phyloP scores from a whole-genome alignment of 78 protist genomes.

The Dictyostelium brefeldianum region DNA sequence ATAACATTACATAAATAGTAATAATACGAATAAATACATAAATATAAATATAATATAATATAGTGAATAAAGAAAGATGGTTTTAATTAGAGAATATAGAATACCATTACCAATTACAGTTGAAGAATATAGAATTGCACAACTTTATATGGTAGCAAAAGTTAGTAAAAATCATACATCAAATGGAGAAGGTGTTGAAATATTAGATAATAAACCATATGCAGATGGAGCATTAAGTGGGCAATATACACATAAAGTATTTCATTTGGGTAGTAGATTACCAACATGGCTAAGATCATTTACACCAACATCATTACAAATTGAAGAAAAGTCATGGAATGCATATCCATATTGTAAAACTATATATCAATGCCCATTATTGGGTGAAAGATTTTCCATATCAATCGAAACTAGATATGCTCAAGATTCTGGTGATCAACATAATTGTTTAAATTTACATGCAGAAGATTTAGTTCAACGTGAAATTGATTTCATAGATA shows the following conservation, averaged over 20 bases:
- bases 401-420: conserved; percentile 80
- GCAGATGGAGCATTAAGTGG: conserved; percentile 79
- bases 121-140: conserved; percentile 72
- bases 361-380: conserved; percentile 68
- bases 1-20: too few species aligned
- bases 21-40: too few species aligned
- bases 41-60: too few species aligned
- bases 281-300: conserved; percentile 64
- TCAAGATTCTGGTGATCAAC: conserved; percentile 74
- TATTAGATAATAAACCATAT: conserved; percentile 71
- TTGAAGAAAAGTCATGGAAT: conserved; percentile 95
- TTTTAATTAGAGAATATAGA: conserved; percentile 76
- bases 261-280: conserved; percentile 62
- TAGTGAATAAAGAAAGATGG: conserved; percentile 15
- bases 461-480: conserved; percentile 42
- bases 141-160: conserved; percentile 83
- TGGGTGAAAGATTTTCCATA: conserved; percentile 82
- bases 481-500: conserved; percentile 62
- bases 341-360: conserved; percentile 93
- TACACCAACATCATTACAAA: conserved; percentile 60
- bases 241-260: conserved; percentile 89
- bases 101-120: conserved; percentile 73
- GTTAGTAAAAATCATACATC: conserved; percentile 64
- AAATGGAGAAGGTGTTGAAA: conserved; percentile 82
- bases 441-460: conserved; percentile 62